Evolutionary conservation across 805 yeast species (phyloP).

Genomic region (Barnettozyma sp.): DNA sequence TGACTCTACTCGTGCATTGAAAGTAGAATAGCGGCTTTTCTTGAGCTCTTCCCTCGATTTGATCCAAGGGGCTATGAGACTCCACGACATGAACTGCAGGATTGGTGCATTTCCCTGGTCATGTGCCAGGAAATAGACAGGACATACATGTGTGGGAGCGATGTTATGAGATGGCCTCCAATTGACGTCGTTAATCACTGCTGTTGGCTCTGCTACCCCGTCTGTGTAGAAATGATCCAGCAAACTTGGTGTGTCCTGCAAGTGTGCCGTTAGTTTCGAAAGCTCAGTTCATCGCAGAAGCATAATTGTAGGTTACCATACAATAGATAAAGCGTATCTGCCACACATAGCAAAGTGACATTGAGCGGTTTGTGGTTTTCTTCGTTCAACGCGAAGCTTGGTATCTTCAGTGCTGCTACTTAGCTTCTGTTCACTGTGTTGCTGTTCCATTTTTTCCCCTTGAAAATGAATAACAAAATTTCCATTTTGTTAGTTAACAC

Average conservation of each 20-base stretch:
- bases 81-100: conserved; percentile 66
- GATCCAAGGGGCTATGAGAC: conserved; percentile 67
- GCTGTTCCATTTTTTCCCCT: too few relatives aligned
- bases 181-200: conserved; percentile 12
- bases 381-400: too few relatives aligned
- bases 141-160: conserved; percentile 51
- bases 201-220: conserved; percentile 5
- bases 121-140: conserved; percentile 24
- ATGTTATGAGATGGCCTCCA: conserved; percentile 45
- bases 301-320: conserved; percentile 18
- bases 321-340: conserved; percentile 45
- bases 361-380: neutral
- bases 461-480: too few relatives aligned
- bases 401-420: too few relatives aligned
- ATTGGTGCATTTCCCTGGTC: conserved; percentile 14
- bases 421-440: too few relatives aligned
- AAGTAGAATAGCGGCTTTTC: conserved; percentile 37
- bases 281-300: neutral
- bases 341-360: conserved; percentile 47
- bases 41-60: conserved; percentile 29
- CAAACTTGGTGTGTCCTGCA: conserved; percentile 13
- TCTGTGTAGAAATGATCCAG: conserved; percentile 12
- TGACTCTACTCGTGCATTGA: conserved; percentile 72
- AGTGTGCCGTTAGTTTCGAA: neutral
- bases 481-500: too few relatives aligned